Percentiles rank a stretch among this genome's conserved stretches.
Conservation (phyloP, 139 green algal species). For the Chlorokybus atmophyticus region DNA sequence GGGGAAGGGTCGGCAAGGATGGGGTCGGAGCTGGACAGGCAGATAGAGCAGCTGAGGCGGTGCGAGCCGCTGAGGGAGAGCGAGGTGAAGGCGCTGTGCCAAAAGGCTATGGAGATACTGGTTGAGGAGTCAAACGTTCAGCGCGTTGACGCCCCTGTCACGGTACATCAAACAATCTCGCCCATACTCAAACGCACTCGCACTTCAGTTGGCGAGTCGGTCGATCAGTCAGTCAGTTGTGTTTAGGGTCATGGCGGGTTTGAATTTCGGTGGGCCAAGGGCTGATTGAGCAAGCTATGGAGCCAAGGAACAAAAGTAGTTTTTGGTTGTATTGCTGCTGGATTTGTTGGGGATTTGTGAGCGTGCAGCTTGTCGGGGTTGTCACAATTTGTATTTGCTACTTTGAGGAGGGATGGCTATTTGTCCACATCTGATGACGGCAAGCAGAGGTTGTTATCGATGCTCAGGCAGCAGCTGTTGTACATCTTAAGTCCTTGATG, state of each 20-base stretch:
- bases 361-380: too few relatives aligned
- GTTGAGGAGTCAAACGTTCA: slow-evolving; percentile 98
- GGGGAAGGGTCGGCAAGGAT: too few relatives aligned
- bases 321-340: neutral
- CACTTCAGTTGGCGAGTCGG: neutral
- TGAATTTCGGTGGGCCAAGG: neutral
- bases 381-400: too few relatives aligned
- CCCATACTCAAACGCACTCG: too few relatives aligned
- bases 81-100: slow-evolving; percentile 87
- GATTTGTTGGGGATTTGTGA: slow-evolving; percentile 1
- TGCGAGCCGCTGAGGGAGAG: slow-evolving; percentile 85
- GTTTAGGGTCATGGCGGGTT: neutral
- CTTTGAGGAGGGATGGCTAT: too few relatives aligned
- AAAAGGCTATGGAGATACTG: slow-evolving; percentile 82
- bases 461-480: too few relatives aligned
- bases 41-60: slow-evolving; percentile 85
- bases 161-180: too few relatives aligned
- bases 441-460: too few relatives aligned
- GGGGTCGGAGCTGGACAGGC: slow-evolving; percentile 65
- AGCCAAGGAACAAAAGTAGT: neutral
- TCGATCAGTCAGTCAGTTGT: neutral
- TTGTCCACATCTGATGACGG: too few relatives aligned
- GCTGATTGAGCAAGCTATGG: neutral
- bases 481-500: too few relatives aligned
- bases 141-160: slow-evolving; percentile 86